phyloP scores from a whole-genome alignment of 768 basidiomycete species.

The Russula sp. region DNA sequence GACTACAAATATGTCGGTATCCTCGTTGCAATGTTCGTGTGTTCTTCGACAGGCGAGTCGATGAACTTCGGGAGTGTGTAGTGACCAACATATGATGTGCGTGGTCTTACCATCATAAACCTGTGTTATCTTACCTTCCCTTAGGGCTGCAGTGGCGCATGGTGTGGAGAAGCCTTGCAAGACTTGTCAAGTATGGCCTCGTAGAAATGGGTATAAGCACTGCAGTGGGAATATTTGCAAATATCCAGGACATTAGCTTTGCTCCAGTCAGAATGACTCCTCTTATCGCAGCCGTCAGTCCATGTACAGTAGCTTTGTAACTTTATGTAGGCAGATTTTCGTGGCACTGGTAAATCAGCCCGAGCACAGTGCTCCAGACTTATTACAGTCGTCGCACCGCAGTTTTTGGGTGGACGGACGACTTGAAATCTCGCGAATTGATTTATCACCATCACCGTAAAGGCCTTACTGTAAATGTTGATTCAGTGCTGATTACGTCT shows the following conservation, averaged over 20 bases:
- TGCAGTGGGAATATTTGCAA: neutral
- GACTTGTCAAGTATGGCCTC: constrained; percentile 5
- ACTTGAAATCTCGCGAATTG: neutral
- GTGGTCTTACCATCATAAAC: neutral
- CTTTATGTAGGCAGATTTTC: neutral
- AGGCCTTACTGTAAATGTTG: too few species aligned
- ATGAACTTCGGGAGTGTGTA: constrained; percentile 15
- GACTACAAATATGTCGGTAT: neutral
- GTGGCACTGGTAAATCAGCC: neutral
- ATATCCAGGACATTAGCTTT: neutral
- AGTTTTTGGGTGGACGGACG: neutral
- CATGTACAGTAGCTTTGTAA: neutral
- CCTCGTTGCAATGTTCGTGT: neutral
- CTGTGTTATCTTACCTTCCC: neutral
- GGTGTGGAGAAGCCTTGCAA: constrained; percentile 5
- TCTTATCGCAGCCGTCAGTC: neutral
- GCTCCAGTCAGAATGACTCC: neutral
- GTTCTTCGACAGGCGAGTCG: constrained; percentile 5
- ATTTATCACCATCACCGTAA: too few species aligned
- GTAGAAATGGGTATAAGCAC: neutral
- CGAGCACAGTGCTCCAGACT: too few species aligned
- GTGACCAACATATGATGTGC: constrained; percentile 6
- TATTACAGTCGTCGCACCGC: neutral
- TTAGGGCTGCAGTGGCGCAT: neutral
- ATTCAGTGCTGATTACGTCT: too few species aligned